Base-by-base conservation (phyloP, 495 filamentous ascomycete species). In the Penicillium odoratum region DNA sequence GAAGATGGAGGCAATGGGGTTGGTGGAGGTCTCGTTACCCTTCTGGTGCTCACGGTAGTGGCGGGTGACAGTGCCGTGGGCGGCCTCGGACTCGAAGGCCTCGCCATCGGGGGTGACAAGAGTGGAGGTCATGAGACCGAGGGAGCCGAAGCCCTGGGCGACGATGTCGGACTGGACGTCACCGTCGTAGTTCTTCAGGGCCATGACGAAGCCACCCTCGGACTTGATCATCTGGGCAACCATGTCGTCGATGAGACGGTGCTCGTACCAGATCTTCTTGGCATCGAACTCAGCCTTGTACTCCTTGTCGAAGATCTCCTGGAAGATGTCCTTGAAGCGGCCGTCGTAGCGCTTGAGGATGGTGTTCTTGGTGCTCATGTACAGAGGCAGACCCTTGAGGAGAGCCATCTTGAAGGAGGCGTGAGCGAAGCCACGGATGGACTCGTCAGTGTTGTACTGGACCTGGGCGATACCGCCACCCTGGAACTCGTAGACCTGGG, bases 161-260 rank as follows among this genome's bases (percentile, higher is more conserved):
- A 98, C 88, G 59, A 98, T 91, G 71, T 98, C 94, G 75, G 93
- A 97, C 82, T 97, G 94, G 54, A 98, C 94, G 63, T 98, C 94
- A 72, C 94, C 94, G 69, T 98, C 94, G 80, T 98, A 98, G 83
- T 98, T 98, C 86, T 98, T 98, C 68, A 98, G 82, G 57, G 94
- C 94, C 83, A 98, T 98, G 72, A 98, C 83, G 75, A 90, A 96
- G 56, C 94, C 94, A 58, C 94, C 92, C 65, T 88, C 86, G 75
- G 86, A 90, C 86, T 98, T 98, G 82, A 98, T 90, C 94, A 98
- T 98, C 84, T 98, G 93, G 48, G 94, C 94, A 55, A 98, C 94
- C 94, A 98, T 98, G 78, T 98, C 94, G 78, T 98, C 94, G 68
- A 98, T 98, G 57, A 98, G 81, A 63, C 94, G 88, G 78, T 98